Evolutionary conservation across 345 rosid genomes (phyloP).

Genomic region (Reutealis trisperma): DNA sequence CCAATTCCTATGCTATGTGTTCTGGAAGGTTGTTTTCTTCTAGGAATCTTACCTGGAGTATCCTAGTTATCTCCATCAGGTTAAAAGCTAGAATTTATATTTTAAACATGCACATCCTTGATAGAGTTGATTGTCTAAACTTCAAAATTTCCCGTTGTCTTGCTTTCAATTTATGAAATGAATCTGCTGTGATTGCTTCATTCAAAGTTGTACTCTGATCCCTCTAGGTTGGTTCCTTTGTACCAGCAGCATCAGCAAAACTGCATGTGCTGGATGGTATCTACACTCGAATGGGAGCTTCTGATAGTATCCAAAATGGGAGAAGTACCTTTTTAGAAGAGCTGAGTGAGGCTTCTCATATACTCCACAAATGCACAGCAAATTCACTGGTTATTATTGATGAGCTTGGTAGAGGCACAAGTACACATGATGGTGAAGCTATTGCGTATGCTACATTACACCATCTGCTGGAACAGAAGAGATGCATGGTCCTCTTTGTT

Average conservation of each 20-base stretch:
- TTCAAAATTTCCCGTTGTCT: background rate
- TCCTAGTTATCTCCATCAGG: background rate
- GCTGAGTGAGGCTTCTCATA: slow-evolving; percentile 76
- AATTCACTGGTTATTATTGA: slow-evolving; percentile 83
- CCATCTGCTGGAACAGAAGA: slow-evolving; percentile 66
- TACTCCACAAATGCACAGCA: slow-evolving; percentile 66
- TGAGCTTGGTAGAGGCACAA: slow-evolving; percentile 96
- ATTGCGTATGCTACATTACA: slow-evolving; percentile 89
- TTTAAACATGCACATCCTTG: background rate
- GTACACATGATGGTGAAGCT: slow-evolving; percentile 94
- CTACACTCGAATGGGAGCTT: slow-evolving; percentile 93
- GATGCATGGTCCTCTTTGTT: slow-evolving; percentile 81
- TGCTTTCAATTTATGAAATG: slow-evolving; percentile 12
- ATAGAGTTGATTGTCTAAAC: background rate
- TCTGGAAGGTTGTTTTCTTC: background rate
- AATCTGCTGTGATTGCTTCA: slow-evolving; percentile 12
- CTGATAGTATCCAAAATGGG: slow-evolving; percentile 93
- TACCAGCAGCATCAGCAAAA: slow-evolving; percentile 80
- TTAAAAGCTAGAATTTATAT: background rate
- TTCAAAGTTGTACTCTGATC: slow-evolving; percentile 29
- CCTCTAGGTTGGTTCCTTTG: slow-evolving; percentile 91
- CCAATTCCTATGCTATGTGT: background rate
- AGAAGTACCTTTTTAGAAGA: slow-evolving; percentile 94
- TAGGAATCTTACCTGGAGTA: background rate
- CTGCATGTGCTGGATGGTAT: slow-evolving; percentile 80